Base-by-base conservation (phyloP, 768 basidiomycete species). In the Infundibulicybe gibba region DNA sequence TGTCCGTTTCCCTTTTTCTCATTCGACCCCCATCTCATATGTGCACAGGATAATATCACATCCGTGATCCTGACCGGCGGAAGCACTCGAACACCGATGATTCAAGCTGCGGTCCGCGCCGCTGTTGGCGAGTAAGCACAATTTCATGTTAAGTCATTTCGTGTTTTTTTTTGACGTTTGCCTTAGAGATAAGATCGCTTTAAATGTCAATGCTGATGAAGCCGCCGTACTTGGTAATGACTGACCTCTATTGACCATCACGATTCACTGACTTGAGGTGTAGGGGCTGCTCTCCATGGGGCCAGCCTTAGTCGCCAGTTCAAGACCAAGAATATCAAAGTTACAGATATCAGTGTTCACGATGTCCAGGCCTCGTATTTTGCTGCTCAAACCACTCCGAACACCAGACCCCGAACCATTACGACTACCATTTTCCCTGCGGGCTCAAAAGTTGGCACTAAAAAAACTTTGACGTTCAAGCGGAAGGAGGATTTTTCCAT, bases 201-300 rank as follows among this genome's bases (percentile, higher is more conserved):
- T 86, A 59, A 98, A 97, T 55, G 90, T 99, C 50, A 98, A 99
- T 62, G 87, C 95, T 0, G 97, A 98, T 61, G 97, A 99, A 68
- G 90, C 93, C 0, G 90, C 88, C 19, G 95, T 97, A 15, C 79
- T 99, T 38, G 93, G 87, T 75, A 62, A 16, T 54, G 41, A 38
- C 8, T 14, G 30, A 12, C 32, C 37, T 2, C 13, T 1, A 30
- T 10, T 17, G 19, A 19, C 16, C 10, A 19, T 30, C 31, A 10
- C 13, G 16, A n/a, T 45, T 21, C 20, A 45, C 43, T 56, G 46
- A 46, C 49, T 35, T 43, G 13, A 25, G 17, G 44, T 6, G 8
- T 46, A 73, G 82, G 86, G 37, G 94, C 95, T 17, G 95, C 90
- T 1, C 83, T 97, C 41, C 84, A 95, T 51, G 97, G 94, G 13